phyloP scores from a whole-genome alignment of 768 basidiomycete genomes.

The Psilocybe tampanensis region DNA sequence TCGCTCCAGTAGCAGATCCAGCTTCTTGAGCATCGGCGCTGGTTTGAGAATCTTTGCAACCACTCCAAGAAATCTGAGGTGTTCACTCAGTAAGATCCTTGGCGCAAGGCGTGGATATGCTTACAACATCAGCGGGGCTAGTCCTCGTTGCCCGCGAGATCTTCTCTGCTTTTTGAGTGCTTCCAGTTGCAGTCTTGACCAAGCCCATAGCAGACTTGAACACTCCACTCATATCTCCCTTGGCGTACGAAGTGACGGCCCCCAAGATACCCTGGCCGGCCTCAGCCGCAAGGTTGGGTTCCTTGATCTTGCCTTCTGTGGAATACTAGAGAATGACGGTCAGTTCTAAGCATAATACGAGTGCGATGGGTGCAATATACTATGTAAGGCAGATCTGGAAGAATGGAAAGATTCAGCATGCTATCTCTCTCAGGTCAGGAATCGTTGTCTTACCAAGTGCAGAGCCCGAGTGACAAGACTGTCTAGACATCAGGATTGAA shows the following conservation, averaged over 20 bases:
- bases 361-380: constrained; percentile 34
- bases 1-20: constrained; percentile 73
- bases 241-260: constrained; percentile 75
- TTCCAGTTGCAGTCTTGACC: constrained; percentile 74
- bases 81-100: neutral
- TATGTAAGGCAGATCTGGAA: constrained; percentile 68
- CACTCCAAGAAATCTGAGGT: constrained; percentile 79
- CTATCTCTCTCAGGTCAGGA: neutral
- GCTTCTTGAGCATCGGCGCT: constrained; percentile 75
- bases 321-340: constrained; percentile 61
- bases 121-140: constrained; percentile 83
- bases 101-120: constrained; percentile 27
- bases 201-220: constrained; percentile 74
- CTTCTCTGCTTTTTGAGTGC: constrained; percentile 62
- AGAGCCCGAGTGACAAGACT: constrained; percentile 92
- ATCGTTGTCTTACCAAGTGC: constrained; percentile 63
- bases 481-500: neutral
- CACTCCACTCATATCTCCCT: constrained; percentile 80
- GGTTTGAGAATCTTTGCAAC: constrained; percentile 82
- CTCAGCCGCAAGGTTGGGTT: constrained; percentile 86
- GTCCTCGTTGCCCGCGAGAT: constrained; percentile 65
- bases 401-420: neutral
- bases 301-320: constrained; percentile 94
- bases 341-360: neutral
- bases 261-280: constrained; percentile 87